Evolutionary conservation across 495 filamentous ascomycete genomes (phyloP).

Genomic region (Penicillium canariense): DNA sequence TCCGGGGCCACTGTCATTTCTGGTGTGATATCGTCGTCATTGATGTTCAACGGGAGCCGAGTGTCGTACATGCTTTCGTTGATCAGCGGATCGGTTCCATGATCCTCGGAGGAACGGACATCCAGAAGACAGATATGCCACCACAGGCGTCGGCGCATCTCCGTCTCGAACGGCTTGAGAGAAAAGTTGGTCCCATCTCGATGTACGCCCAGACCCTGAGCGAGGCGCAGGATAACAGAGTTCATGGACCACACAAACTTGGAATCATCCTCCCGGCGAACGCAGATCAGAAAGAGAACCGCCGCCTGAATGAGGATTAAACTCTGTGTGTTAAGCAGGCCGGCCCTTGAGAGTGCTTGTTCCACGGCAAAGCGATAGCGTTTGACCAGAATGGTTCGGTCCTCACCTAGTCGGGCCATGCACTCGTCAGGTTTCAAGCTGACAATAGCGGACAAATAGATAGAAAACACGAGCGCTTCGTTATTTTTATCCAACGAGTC

Average conservation of each 20-base stretch:
- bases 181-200: conserved; percentile 73
- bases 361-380: conserved; percentile 79
- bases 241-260: conserved; percentile 67
- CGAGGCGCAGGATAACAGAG: conserved; percentile 72
- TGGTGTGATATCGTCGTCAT: conserved; percentile 72
- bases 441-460: conserved; percentile 73
- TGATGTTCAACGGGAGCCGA: conserved; percentile 69
- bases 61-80: conserved; percentile 71
- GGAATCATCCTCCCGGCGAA: conserved; percentile 64
- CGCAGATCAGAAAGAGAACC: conserved; percentile 65
- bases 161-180: conserved; percentile 72
- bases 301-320: conserved; percentile 75
- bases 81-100: conserved; percentile 77
- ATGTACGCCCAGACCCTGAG: conserved; percentile 77
- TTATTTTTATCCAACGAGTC: conserved; percentile 56
- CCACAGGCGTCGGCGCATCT: conserved; percentile 83
- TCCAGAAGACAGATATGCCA: conserved; percentile 80
- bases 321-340: conserved; percentile 72
- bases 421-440: conserved; percentile 56
- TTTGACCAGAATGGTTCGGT: conserved; percentile 45
- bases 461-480: conserved; percentile 74
- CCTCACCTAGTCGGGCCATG: conserved; percentile 33
- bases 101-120: conserved; percentile 74
- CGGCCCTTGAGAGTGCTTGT: conserved; percentile 71
- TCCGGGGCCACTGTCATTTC: conserved; percentile 59